Evolutionary conservation across 1,139 yeast species (phyloP).

Genomic region (Starmera stellimalicola): DNA sequence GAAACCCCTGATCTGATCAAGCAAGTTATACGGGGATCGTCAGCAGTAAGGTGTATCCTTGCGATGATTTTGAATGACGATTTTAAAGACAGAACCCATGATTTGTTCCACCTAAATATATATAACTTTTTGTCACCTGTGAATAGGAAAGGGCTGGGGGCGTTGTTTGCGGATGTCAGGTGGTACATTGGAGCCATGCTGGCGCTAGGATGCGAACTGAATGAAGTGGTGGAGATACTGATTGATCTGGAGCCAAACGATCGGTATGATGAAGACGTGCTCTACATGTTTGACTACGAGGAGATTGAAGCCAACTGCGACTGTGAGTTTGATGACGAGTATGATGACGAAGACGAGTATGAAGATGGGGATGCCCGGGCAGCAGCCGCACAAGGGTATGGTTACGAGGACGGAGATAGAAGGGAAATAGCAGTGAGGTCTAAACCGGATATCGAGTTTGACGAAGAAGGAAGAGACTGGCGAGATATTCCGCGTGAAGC

Average conservation of each 20-base stretch:
- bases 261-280: slow-evolving; percentile 62
- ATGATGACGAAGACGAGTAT: slow-evolving; percentile 24
- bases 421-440: slow-evolving; percentile 21
- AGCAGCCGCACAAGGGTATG: slow-evolving; percentile 16
- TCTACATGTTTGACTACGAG: slow-evolving; percentile 53
- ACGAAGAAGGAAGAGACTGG: slow-evolving; percentile 58
- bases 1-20: slow-evolving; percentile 41
- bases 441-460: slow-evolving; percentile 34
- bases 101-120: slow-evolving; percentile 44
- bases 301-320: not conserved
- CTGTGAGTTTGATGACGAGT: slow-evolving; percentile 13
- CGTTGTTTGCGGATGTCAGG: slow-evolving; percentile 46
- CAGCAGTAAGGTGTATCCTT: slow-evolving; percentile 51
- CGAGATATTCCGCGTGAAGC: slow-evolving; percentile 55
- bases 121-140: slow-evolving; percentile 54
- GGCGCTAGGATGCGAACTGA: slow-evolving; percentile 32
- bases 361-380: slow-evolving; percentile 23
- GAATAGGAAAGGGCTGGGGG: slow-evolving; percentile 46
- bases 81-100: slow-evolving; percentile 32
- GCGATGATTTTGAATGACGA: slow-evolving; percentile 50
- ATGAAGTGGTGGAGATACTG: slow-evolving; percentile 44
- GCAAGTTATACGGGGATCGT: slow-evolving; percentile 49
- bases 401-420: slow-evolving; percentile 20
- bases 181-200: slow-evolving; percentile 35
- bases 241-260: slow-evolving; percentile 56